These are phyloP conservation scores for Termitomyces sp. DNA, from an alignment of 768 basidiomycete species.

Conservation along the genomic window DNA sequence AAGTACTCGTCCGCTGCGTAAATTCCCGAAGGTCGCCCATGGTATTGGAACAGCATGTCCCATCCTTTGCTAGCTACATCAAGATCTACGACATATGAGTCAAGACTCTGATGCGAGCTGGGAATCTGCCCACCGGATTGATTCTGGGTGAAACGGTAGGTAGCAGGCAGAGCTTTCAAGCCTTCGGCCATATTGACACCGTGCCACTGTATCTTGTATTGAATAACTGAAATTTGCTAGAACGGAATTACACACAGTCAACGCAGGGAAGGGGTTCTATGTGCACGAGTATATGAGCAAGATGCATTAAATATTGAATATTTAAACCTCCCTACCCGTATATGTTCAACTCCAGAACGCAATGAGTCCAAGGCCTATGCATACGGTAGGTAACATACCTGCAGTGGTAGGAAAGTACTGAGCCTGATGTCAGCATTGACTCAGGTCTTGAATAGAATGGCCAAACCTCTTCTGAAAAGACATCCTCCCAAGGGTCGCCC, in stretches of 20 bases:
- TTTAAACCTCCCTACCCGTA: conserved; percentile 16
- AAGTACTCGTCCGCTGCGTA: conserved; percentile 57
- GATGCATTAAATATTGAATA: not conserved
- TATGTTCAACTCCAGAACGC: conserved; percentile 23
- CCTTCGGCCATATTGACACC: conserved; percentile 59
- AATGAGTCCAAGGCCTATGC: not conserved
- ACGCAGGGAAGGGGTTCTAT: conserved; percentile 43
- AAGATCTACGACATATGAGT: conserved; percentile 30
- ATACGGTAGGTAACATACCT: conserved; percentile 16
- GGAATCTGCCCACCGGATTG: conserved; percentile 37
- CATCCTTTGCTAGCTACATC: conserved; percentile 47
- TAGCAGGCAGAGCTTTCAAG: conserved; percentile 50
- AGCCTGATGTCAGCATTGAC: not conserved
- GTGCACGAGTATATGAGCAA: not conserved
- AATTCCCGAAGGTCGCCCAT: conserved; percentile 53
- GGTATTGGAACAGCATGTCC: conserved; percentile 56
- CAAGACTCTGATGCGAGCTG: not conserved
- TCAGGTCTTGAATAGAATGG: not conserved
- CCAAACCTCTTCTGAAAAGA: conserved; percentile 40
- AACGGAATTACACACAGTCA: conserved; percentile 26
- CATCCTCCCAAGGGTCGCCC: conserved; percentile 53
- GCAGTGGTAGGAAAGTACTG: conserved; percentile 44
- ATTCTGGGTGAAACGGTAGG: conserved; percentile 54
- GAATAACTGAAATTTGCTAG: not conserved
- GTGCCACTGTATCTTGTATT: conserved; percentile 40